A percentile compares a stretch with the other conserved stretches of the same genome.
phyloP scores from a whole-genome alignment of 148 eudicot species.

The Chenopodium album region DNA sequence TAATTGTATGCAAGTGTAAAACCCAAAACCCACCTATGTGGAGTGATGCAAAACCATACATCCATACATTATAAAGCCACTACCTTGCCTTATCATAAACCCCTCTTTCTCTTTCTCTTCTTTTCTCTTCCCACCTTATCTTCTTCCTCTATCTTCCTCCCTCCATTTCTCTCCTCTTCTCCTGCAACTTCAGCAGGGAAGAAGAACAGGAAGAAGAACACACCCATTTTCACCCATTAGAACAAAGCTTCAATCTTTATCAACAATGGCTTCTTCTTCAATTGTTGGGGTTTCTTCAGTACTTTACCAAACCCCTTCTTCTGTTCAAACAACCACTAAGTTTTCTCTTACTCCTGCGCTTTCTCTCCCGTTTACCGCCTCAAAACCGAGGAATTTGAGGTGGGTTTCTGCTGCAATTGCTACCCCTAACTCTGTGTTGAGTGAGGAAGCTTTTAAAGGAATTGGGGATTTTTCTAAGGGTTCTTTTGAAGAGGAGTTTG shows the following conservation, averaged over 20 bases:
- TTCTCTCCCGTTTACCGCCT: slow-evolving; percentile 35
- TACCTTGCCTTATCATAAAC: slow-evolving; percentile 27
- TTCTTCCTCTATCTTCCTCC: slow-evolving; percentile 18
- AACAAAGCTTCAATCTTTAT: not conserved
- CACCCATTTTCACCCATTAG: no score
- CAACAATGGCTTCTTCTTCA: slow-evolving; percentile 65
- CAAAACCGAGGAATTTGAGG: slow-evolving; percentile 34
- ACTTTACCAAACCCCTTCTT: slow-evolving; percentile 47
- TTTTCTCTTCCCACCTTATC: slow-evolving; percentile 10
- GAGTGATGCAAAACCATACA: slow-evolving; percentile 45
- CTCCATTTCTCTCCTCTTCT: slow-evolving; percentile 12
- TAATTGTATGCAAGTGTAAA: slow-evolving; percentile 7
- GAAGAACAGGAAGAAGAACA: not conserved
- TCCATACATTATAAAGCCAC: slow-evolving; percentile 21
- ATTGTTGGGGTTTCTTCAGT: slow-evolving; percentile 58
- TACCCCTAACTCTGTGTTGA: slow-evolving; percentile 68
- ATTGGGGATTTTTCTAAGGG: slow-evolving; percentile 48
- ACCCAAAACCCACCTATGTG: slow-evolving; percentile 29
- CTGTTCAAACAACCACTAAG: slow-evolving; percentile 32
- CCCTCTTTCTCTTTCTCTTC: slow-evolving; percentile 2
- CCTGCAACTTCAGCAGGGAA: slow-evolving; percentile 1
- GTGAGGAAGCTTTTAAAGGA: slow-evolving; percentile 83
- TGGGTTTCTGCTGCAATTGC: slow-evolving; percentile 59
- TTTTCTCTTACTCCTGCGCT: slow-evolving; percentile 31
- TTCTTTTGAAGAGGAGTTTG: slow-evolving; percentile 26